Percentiles rank a stretch among this genome's conserved stretches.
Evolutionary conservation across 306 rosid species (phyloP).

Genomic region (Castanospermum australe): DNA sequence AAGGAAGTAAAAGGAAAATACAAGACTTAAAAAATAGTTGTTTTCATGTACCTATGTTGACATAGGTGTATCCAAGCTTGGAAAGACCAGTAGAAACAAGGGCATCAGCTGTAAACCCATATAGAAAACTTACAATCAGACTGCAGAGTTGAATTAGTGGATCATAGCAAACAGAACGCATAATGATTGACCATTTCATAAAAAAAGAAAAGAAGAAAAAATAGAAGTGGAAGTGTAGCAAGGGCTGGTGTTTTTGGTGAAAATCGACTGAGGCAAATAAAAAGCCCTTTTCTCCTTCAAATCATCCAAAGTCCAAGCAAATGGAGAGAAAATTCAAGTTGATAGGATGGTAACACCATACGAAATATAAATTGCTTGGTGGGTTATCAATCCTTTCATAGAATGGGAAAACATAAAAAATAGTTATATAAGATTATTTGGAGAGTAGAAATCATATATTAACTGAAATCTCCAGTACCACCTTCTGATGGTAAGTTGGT

Average conservation of each 20-base stretch:
- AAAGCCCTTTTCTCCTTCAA: not conserved
- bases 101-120: constrained; percentile 79
- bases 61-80: constrained; percentile 86
- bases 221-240: not conserved
- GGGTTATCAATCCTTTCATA: no score
- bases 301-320: not conserved
- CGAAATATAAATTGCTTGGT: not conserved
- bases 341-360: not conserved
- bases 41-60: constrained; percentile 68
- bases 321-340: not conserved
- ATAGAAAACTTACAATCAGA: constrained; percentile 14
- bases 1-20: not conserved
- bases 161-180: not conserved
- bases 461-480: no score
- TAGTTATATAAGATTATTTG: not conserved
- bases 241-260: not conserved
- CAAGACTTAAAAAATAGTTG: not conserved
- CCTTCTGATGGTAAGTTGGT: no score
- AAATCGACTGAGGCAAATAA: not conserved
- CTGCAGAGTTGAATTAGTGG: not conserved
- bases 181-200: not conserved
- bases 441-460: not conserved
- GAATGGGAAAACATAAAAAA: not conserved
- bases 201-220: no score
- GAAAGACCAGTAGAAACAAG: constrained; percentile 81